Conservation (phyloP, 192 early-diverging fungal genomes). For the Backusella liffmaniae region DNA sequence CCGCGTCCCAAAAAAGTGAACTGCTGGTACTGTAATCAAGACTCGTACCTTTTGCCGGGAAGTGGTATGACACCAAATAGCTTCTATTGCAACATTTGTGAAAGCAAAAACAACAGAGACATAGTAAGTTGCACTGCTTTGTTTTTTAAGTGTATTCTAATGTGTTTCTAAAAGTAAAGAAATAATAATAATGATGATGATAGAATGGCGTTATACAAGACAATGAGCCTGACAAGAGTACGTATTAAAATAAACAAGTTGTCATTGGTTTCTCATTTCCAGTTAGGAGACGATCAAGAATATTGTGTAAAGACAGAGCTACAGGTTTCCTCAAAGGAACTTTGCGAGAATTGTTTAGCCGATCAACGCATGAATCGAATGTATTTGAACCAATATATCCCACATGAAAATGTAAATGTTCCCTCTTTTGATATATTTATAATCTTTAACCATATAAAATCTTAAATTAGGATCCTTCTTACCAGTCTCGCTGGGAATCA, state of each 20-base stretch:
- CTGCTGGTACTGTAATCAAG: background rate
- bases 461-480: background rate
- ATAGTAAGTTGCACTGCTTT: background rate
- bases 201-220: background rate
- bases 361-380: background rate
- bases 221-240: background rate
- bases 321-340: background rate
- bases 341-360: background rate
- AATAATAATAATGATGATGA: background rate
- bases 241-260: too few species aligned
- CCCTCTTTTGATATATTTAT: background rate
- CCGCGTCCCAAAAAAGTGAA: background rate
- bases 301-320: background rate
- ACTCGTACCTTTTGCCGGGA: background rate
- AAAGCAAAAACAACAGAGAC: background rate
- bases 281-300: background rate
- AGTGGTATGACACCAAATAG: background rate
- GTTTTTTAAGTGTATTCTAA: background rate
- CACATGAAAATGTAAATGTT: background rate
- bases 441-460: too few species aligned
- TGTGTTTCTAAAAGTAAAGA: slow-evolving; percentile 3
- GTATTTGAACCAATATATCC: background rate
- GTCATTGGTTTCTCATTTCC: background rate
- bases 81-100: background rate
- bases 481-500: background rate